Evolutionary conservation across 192 early-diverging fungal species (phyloP).

Genomic region (Geranomyces variabilis): DNA sequence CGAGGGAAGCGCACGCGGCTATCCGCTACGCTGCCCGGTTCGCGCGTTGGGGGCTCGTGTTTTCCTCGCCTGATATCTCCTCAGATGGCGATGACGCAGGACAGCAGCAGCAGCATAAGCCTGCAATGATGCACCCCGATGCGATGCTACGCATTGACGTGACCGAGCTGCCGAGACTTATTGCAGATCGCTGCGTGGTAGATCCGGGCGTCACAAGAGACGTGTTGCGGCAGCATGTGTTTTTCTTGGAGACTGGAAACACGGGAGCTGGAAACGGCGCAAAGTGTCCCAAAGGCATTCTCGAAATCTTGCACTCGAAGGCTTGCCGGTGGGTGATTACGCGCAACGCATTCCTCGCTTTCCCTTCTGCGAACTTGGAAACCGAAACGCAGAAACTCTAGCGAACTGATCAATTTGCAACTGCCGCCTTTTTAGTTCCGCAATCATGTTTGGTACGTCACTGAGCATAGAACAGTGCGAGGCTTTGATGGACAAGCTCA

Average conservation of each 20-base stretch:
- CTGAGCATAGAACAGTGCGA: conserved; percentile 54
- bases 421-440: too few relatives aligned
- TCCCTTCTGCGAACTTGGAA: too few relatives aligned
- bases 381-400: too few relatives aligned
- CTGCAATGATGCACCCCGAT: conserved; percentile 12
- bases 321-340: conserved; percentile 58
- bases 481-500: conserved; percentile 53
- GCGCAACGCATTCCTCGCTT: neutral
- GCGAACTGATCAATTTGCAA: too few relatives aligned
- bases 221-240: conserved; percentile 53
- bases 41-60: conserved; percentile 52
- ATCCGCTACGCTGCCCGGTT: conserved; percentile 33
- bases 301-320: conserved; percentile 75
- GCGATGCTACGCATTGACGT: conserved; percentile 20
- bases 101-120: conserved; percentile 1
- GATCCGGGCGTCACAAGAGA: conserved; percentile 52
- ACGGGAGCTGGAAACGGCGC: neutral
- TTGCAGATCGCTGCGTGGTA: conserved; percentile 65
- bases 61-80: conserved; percentile 13
- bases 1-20: conserved; percentile 42
- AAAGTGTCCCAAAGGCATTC: conserved; percentile 62
- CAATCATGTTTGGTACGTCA: conserved; percentile 77
- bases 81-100: too few relatives aligned
- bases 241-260: conserved; percentile 47
- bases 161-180: conserved; percentile 52